Evolutionary conservation across 192 early-diverging fungal genomes (phyloP), one percentile per base, ranked within the genome.

Genomic region (Podila verticillata): DNA sequence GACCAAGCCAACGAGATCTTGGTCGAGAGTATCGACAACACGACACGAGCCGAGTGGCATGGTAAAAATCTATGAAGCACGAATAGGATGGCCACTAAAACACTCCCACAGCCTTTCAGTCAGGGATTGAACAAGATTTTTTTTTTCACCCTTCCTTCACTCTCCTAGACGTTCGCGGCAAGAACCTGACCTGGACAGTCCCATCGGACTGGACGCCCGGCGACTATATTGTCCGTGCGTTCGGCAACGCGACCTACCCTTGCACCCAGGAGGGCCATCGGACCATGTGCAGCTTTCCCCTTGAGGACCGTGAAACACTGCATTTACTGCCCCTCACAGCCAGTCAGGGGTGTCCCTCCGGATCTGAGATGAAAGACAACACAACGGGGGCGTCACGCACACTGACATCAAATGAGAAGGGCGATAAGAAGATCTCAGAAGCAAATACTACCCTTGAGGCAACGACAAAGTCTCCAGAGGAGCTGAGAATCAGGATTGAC

Each of bases 41-140:
- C 70, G 29, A 71, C 70, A 7, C 61, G 62, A 13, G 70, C 32
- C 9, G 47, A 72, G 8, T 72, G 70, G 70, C 31, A 39, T 65
- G 51, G 70, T 57, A 58, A 28, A 28, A 7, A 15, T 48, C 20
- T 17, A 1, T 15, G 3, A 15, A 1, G 17, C 15, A 44, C 36
- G 13, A 39, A 39, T n/a, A n/a, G n/a, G 36, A 39, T 12, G 35
- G 9, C 0, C 10, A 12, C 36, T 0, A 39, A 39, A 39, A 39
- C 9, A 39, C n/a, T n/a, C n/a, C n/a, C n/a, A n/a, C 36, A 10
- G 36, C 10, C 7, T 0, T 39, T 12, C 39, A 44, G 3, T 15
- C 39, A 17, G 4, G 39, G 36, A 17, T 15, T 44, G 39, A 44
- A 44, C 2, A 15, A 44, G 39, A 17, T 1, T 44, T 0, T 13